These are phyloP conservation scores for Gomphus sp. DNA, from an alignment of 1,284 basidiomycete genomes.

Conservation along the genomic window DNA sequence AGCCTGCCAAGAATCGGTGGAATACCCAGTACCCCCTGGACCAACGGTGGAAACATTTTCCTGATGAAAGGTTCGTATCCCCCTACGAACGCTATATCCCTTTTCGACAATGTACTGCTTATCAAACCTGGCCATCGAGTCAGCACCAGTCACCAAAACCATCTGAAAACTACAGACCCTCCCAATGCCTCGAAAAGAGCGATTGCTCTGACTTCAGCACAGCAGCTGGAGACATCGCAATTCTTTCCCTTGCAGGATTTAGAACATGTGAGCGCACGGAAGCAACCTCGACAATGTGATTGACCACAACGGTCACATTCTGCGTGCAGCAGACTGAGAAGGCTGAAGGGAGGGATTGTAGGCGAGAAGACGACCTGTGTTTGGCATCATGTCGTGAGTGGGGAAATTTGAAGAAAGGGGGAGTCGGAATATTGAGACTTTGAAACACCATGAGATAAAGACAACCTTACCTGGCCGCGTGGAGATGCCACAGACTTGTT, in stretches of 20 bases:
- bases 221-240: constrained; percentile 33
- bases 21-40: constrained; percentile 44
- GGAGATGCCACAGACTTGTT: constrained; percentile 24
- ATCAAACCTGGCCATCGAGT: constrained; percentile 26
- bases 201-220: constrained; percentile 36
- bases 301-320: constrained; percentile 32
- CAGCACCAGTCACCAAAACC: background rate
- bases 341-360: constrained; percentile 23
- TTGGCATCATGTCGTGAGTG: background rate
- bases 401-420: no score
- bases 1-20: constrained; percentile 15
- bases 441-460: background rate
- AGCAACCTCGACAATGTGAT: constrained; percentile 41
- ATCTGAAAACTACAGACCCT: background rate
- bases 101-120: constrained; percentile 33
- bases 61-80: no score
- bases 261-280: constrained; percentile 28
- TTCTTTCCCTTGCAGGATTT: constrained; percentile 32
- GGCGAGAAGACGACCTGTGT: constrained; percentile 33
- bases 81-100: constrained; percentile 16
- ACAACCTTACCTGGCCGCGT: constrained; percentile 25
- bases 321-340: constrained; percentile 32
- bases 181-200: constrained; percentile 40
- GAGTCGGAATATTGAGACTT: no score
- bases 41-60: constrained; percentile 26